phyloP scores from a whole-genome alignment of 2,329 filamentous ascomycete species.

The Monascus ruber region DNA sequence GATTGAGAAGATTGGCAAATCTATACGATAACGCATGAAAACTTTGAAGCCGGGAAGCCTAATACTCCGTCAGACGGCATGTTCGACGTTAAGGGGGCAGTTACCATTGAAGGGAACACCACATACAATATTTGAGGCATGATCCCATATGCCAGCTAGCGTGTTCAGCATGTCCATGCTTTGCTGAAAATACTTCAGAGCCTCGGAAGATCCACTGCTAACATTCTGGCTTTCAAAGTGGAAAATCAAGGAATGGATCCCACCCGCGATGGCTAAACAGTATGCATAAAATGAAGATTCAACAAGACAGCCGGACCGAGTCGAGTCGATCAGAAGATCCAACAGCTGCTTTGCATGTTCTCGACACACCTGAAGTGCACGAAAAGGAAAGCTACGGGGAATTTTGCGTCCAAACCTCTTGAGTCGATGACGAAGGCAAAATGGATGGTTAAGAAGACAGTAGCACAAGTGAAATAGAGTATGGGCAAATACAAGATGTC shows the following conservation, averaged over 20 bases:
- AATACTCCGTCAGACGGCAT: background rate
- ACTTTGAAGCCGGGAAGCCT: constrained; percentile 6
- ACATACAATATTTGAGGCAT: constrained; percentile 14
- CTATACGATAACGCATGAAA: constrained; percentile 10
- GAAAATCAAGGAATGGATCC: constrained; percentile 7
- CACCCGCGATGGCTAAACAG: constrained; percentile 18
- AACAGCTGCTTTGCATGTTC: constrained; percentile 20
- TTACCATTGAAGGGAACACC: no score
- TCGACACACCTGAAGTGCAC: constrained; percentile 13
- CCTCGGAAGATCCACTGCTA: constrained; percentile 1
- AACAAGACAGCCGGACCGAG: constrained; percentile 8
- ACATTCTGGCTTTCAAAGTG: constrained; percentile 5
- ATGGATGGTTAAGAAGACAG: constrained; percentile 27
- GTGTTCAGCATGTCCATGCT: constrained; percentile 8
- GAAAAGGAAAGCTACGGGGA: constrained; percentile 19
- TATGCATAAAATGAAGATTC: constrained; percentile 24
- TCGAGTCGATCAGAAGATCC: constrained; percentile 13
- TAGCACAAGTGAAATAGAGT: constrained; percentile 24
- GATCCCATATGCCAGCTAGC: constrained; percentile 8
- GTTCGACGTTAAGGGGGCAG: constrained; percentile 2
- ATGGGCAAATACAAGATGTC: constrained; percentile 20
- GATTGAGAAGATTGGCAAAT: constrained; percentile 9
- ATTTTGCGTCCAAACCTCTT: constrained; percentile 13
- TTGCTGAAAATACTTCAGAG: constrained; percentile 7
- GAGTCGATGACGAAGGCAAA: constrained; percentile 18